phyloP scores from a whole-genome alignment of 2,329 filamentous ascomycete genomes.

The Thelonectria olida region DNA sequence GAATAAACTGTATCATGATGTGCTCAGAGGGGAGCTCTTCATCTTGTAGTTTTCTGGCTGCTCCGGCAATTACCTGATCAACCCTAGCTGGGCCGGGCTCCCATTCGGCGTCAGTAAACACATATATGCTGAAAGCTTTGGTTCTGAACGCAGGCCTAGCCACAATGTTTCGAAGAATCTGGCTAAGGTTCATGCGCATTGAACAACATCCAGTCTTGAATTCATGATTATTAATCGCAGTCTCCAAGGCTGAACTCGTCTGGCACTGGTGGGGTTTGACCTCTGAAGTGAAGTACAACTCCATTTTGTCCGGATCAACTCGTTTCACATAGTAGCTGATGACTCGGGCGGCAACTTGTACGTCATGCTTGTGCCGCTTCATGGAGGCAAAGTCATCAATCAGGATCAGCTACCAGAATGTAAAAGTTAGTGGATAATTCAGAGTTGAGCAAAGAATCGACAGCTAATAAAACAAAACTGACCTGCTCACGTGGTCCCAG shows the following conservation, averaged over 20 bases:
- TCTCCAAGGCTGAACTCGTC: background rate
- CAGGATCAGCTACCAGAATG: constrained; percentile 3
- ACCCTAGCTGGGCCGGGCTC: background rate
- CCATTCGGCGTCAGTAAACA: constrained; percentile 15
- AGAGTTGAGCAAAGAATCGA: background rate
- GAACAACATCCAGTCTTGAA: background rate
- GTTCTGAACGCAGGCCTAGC: background rate
- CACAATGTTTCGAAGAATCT: background rate
- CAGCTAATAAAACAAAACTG: background rate
- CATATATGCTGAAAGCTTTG: constrained; percentile 17
- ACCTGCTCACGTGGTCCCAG: constrained; percentile 3
- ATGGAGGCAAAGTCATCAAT: constrained; percentile 15
- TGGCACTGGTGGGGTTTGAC: background rate
- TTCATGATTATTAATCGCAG: background rate
- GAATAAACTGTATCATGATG: constrained; percentile 24
- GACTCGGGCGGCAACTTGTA: background rate
- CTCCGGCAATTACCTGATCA: background rate
- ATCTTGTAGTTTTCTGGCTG: background rate
- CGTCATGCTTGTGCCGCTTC: background rate
- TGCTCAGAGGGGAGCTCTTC: background rate
- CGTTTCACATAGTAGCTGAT: constrained; percentile 9
- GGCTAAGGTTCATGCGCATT: background rate
- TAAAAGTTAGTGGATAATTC: background rate
- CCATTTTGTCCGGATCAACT: background rate
- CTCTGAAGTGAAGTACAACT: constrained; percentile 4